A percentile compares a stretch with the other conserved stretches of the same genome.
Conservation (phyloP, 306 rosid genomes). For the Heteromeles arbutifolia region DNA sequence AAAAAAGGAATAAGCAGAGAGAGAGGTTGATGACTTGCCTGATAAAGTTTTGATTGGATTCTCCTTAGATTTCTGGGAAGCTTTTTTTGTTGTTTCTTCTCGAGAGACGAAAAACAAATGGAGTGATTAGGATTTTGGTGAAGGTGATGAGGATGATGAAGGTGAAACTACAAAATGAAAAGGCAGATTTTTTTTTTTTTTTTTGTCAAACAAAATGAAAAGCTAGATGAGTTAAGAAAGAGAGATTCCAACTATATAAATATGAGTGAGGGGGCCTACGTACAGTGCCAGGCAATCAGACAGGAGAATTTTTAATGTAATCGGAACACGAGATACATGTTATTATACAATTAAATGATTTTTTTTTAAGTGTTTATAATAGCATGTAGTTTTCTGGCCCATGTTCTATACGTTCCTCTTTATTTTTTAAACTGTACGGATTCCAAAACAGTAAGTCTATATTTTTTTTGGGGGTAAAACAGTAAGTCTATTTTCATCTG, state of each 20-base stretch:
- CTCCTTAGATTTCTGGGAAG: conserved; percentile 19
- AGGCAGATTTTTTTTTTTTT: not conserved
- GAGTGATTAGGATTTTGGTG: not conserved
- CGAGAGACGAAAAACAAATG: not conserved
- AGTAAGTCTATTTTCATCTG: not conserved
- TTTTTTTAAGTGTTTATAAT: too few species aligned
- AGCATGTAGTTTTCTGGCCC: fast-evolving
- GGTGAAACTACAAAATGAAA: not conserved
- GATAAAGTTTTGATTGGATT: conserved; percentile 18
- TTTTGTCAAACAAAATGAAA: not conserved
- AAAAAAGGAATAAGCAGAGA: not conserved
- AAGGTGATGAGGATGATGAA: not conserved
- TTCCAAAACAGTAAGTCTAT: too few species aligned
- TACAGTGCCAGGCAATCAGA: conserved; percentile 3
- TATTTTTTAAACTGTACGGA: not conserved
- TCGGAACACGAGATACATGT: fast-evolving
- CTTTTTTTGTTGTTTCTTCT: not conserved
- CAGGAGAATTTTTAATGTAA: not conserved
- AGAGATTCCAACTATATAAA: conserved; percentile 18
- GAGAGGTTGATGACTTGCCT: conserved; percentile 31
- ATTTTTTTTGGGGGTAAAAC: too few species aligned
- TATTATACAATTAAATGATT: too few species aligned
- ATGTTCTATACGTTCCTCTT: too few species aligned
- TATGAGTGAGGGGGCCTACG: not conserved
- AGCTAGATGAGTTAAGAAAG: not conserved